Evolutionary conservation across 1,284 basidiomycete genomes (phyloP), one percentile per base, ranked within the genome.

Genomic region (Ganoderma resinaceum): DNA sequence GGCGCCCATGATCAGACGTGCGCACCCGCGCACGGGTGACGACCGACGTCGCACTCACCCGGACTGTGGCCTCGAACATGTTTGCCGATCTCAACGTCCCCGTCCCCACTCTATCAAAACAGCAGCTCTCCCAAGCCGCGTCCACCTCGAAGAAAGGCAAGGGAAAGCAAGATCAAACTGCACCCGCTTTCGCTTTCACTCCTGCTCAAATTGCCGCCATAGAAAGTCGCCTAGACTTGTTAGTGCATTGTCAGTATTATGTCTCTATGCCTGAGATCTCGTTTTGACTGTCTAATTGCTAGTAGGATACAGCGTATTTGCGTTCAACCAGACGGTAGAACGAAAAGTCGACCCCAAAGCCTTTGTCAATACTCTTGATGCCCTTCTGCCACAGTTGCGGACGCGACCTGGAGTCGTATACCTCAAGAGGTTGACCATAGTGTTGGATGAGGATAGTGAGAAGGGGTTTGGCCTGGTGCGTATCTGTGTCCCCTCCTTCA

Each of bases 251-350:
- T 86, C 71, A 67, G 83, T 80, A 29, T 61, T 29, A 16, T 67
- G 26, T 42, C 16, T 57, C 20, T 40, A 12, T 12, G 7, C 1
- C 12, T 18, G 35, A 29, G 16, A 11, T 11, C 26, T n/a, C 35
- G 23, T 46, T 70, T 72, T 78, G 62, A 78, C 70, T 14, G 35
- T 33, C 63, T 64, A 31, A 11, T 46, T 68, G 62, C 62, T 82
- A 94, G 92, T 95, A 84, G 92, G 93, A 86, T 95, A 94, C 78
- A 86, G 89, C 29, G 87, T 93, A 20, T 78, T 94, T 60, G 91
- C 89, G 1, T 83, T 95, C 69, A 91, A 88, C 73, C 92, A 94
- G 73, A 88, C 85, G 0, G 83, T 90, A 12, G 80, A 87, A 66
- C 87, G 88, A 65, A 91, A 87, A 71, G 82, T 94, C n/a, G 91